Evolutionary conservation across 2,329 filamentous ascomycete species (phyloP).

Genomic region (Cytospora mali): DNA sequence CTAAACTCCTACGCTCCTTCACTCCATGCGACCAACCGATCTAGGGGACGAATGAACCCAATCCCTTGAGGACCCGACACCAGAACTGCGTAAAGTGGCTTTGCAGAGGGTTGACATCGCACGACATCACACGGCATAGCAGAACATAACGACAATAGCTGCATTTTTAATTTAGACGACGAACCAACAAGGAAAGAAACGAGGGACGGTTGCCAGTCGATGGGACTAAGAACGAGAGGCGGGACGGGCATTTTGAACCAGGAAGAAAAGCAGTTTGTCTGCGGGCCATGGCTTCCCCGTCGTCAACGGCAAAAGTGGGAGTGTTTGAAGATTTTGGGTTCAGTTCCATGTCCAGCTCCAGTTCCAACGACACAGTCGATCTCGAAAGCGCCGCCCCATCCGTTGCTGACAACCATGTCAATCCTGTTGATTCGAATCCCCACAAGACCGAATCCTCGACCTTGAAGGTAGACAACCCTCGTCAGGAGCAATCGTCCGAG

Average conservation of each 20-base stretch:
- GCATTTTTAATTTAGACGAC: background rate
- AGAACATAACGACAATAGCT: background rate
- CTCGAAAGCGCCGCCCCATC: slow-evolving; percentile 20
- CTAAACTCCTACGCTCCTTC: background rate
- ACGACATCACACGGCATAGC: background rate
- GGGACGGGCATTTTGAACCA: slow-evolving; percentile 14
- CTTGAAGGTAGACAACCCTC: background rate
- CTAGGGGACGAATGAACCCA: background rate
- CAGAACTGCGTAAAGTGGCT: background rate
- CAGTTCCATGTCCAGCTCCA: slow-evolving; percentile 12
- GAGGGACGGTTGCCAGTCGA: background rate
- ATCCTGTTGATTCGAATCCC: slow-evolving; percentile 1
- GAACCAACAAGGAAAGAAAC: background rate
- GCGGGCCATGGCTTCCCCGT: slow-evolving; percentile 22
- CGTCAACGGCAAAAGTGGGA: background rate
- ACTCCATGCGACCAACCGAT: background rate
- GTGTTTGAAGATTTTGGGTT: slow-evolving; percentile 19
- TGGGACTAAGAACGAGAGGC: slow-evolving; percentile 17
- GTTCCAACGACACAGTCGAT: slow-evolving; percentile 13
- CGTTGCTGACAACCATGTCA: slow-evolving; percentile 7
- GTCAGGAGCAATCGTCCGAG: background rate
- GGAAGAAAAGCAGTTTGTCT: slow-evolving; percentile 6
- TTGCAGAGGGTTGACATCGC: background rate
- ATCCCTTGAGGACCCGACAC: background rate
- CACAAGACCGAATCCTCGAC: background rate